Conservation (phyloP, 2,329 filamentous ascomycete genomes). For the Fusarium nematophilum region DNA sequence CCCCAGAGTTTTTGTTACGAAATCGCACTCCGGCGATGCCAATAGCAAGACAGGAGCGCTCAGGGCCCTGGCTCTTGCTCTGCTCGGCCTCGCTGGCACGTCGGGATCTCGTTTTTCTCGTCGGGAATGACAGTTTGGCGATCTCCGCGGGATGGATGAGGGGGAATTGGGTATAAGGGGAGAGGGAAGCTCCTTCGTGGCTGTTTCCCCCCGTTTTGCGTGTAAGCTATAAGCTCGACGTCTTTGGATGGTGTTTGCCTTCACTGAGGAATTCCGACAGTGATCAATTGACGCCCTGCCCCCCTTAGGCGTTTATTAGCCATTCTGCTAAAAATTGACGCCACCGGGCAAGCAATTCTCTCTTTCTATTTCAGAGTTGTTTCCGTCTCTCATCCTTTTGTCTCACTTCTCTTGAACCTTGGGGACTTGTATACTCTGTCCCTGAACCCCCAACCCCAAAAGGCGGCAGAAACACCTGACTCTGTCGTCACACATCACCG, state of each 20-base stretch:
- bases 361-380: no score
- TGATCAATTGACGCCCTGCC: neutral
- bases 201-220: neutral
- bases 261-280: no score
- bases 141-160: conserved; percentile 43
- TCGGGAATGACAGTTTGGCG: conserved; percentile 18
- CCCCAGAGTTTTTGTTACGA: conserved; percentile 42
- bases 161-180: neutral
- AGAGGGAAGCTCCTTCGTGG: neutral
- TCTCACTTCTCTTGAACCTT: neutral
- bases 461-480: neutral
- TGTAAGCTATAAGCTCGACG: neutral
- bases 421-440: no score
- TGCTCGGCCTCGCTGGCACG: neutral
- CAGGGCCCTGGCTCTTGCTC: neutral
- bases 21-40: conserved; percentile 38
- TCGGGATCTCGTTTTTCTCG: conserved; percentile 2
- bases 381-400: neutral
- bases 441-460: no score
- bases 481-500: neutral
- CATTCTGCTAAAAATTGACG: conserved; percentile 9
- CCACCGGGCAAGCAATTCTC: neutral
- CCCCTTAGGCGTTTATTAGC: neutral
- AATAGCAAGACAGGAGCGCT: conserved; percentile 22
- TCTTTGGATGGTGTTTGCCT: no score